Base-by-base conservation (phyloP, 495 filamentous ascomycete genomes). In the Bathelium albidoporum region DNA sequence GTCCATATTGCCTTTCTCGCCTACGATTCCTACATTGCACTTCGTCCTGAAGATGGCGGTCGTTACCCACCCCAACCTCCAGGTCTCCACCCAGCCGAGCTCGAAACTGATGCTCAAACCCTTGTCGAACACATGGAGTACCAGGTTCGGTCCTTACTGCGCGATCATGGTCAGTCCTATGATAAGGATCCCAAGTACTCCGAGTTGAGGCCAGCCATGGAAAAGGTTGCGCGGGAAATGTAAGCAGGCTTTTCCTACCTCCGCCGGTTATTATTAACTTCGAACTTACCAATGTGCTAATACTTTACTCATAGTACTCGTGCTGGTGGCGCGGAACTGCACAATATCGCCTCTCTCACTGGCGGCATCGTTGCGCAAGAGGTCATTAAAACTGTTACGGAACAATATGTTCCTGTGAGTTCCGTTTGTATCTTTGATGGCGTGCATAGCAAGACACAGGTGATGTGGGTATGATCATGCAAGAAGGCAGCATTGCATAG, bases 321-420 rank as follows among this genome's bases (percentile, higher is more conserved):
- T 36, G 88, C 89, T 32, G 87, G 85, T 60, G 90, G 90, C 34
- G 89, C 84, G 49, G 94, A 99, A 75, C 77, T 99, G 67, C 95
- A 97, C 76, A 97, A 97, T 73, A 89, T 96, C 59, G 86, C 92
- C n/a, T 86, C 91, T 28, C 73, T 97, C 58, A 88, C 87, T 9
- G 94, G 95, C 22, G 95, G 94, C 0, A 86, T 99, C 75, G 88
- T 95, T 28, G 90, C 92, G 32, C 94, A 99, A 76, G 94, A 99
- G 78, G 83, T 90, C 32, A 91, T 97, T 72, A 99, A 99, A 80
- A 86, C 96, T 31, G 81, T 97, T 64, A 99, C 94, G 58, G 86
- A 90, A 74, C 94, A 99, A 80, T 99, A 99, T 78, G 83, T 96
- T 14, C 94, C 94, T 20, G 83, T 96, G 61, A 91, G 97, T 70